Evolutionary conservation across 257 asterid genomes (phyloP), one percentile per base, ranked within the genome.

Genomic region (Solanum verrucosum): DNA sequence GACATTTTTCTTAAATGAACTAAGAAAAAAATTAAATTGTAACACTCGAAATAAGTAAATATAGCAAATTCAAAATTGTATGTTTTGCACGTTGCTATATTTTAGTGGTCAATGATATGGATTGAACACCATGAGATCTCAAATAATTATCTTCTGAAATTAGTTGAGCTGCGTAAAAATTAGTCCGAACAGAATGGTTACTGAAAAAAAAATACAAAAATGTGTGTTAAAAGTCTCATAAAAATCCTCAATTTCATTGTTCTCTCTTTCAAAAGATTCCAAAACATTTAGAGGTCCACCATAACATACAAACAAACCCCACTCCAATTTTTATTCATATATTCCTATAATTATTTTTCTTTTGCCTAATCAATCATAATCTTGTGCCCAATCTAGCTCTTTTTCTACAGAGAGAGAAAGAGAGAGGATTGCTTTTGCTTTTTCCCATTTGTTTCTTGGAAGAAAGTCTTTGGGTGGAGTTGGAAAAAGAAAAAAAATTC

Each of bases 211-310:
- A 9, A 4, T 21, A 21, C 25, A 56, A 20, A 20, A 16, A 2
- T n/a, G 67, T 68, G 72, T 23, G 25, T 33, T 52, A 59, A 46
- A 84, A 82, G 87, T 77, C 74, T 84, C 23, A 34, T 42, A 34
- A 29, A 65, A 20, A 59, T 72, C 40, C 56, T 29, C 78, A 18
- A 38, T 86, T 31, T 42, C 40, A 5, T 83, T 35, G 27, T 31
- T 52, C 44, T 5, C 29, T 81, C 79, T 72, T 29, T 60, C 60
- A 71, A 87, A 89, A 88, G 87, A 89, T 77, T 77, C 91, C 91
- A 90, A 74, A 90, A 68, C 87, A 85, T 77, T 81, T 85, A 84
- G 74, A 85, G 89, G 87, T 71, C 91, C 89, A 84, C 88, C 88
- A 77, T 68, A 27, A 31, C 88, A 82, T 85, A 84, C 73, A 75